These are phyloP conservation scores for Solanum hybrid DNA, from an alignment of 305 asterid genomes.

Conservation along the genomic window DNA sequence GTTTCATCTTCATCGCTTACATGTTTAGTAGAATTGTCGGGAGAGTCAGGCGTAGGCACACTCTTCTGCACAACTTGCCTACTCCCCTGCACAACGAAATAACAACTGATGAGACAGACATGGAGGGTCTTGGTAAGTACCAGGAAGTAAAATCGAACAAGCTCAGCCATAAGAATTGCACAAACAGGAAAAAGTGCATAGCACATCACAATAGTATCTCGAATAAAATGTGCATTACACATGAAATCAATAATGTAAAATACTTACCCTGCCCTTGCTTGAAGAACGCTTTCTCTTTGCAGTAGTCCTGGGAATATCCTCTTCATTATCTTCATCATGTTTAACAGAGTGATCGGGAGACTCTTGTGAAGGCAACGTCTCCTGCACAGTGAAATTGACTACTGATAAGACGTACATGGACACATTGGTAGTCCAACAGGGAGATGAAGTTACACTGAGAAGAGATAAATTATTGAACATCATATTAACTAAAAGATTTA, in stretches of 20 bases:
- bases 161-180: background rate
- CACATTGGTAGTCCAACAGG: background rate
- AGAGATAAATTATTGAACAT: slow-evolving; percentile 25
- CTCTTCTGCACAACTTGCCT: background rate
- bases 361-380: slow-evolving; percentile 32
- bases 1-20: background rate
- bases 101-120: background rate
- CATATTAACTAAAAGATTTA: slow-evolving; percentile 38
- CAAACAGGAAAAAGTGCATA: background rate
- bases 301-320: slow-evolving; percentile 43
- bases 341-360: slow-evolving; percentile 43
- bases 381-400: slow-evolving; percentile 25
- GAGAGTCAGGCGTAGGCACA: background rate
- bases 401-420: background rate
- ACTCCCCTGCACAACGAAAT: background rate
- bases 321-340: slow-evolving; percentile 34
- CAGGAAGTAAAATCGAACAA: background rate
- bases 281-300: slow-evolving; percentile 58
- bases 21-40: background rate
- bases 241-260: background rate
- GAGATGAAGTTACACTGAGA: background rate
- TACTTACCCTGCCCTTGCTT: slow-evolving; percentile 50
- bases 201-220: background rate
- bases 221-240: background rate
- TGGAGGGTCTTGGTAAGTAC: background rate